Percentiles rank a stretch among this genome's conserved stretches.
Evolutionary conservation across 1,284 basidiomycete species (phyloP).

Genomic region (Cryptococcus sp.): DNA sequence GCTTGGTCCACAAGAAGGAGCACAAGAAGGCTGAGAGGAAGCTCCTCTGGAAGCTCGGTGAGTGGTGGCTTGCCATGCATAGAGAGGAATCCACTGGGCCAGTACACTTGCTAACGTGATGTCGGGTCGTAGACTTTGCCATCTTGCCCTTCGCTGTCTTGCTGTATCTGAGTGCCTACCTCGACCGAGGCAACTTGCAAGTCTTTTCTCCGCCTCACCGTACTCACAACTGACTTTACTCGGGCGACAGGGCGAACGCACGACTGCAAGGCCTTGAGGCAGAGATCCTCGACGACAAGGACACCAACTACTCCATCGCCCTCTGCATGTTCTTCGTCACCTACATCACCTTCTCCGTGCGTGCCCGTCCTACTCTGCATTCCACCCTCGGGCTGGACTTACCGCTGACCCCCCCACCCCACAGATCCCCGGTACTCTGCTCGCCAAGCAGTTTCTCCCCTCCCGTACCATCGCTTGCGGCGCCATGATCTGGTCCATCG

Average conservation of each 20-base stretch:
- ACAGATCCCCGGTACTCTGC: conserved; percentile 39
- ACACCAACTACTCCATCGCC: conserved; percentile 49
- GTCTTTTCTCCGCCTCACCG: not conserved
- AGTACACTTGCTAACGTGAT: not conserved
- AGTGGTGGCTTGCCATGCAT: too few relatives aligned
- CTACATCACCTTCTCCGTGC: conserved; percentile 46
- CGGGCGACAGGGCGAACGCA: conserved; percentile 36
- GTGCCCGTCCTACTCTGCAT: conserved; percentile 31
- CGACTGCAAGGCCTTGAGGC: conserved; percentile 45
- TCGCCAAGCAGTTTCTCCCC: conserved; percentile 45
- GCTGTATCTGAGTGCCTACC: conserved; percentile 51
- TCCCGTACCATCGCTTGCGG: conserved; percentile 48
- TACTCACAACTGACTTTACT: not conserved
- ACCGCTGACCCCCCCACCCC: conserved; percentile 7
- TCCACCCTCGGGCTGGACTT: not conserved
- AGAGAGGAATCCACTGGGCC: not conserved
- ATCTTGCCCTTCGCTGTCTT: conserved; percentile 51
- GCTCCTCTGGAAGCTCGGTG: conserved; percentile 46
- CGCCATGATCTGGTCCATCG: conserved; percentile 50
- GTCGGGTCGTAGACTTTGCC: conserved; percentile 38
- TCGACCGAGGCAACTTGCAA: conserved; percentile 48
- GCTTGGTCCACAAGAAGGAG: conserved; percentile 28
- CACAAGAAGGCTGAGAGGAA: conserved; percentile 33
- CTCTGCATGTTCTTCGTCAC: conserved; percentile 49
- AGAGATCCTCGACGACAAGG: conserved; percentile 35